Evolutionary conservation across 2,329 filamentous ascomycete genomes (phyloP), one percentile per base, ranked within the genome.

Genomic region (Tympanopsis confertula): DNA sequence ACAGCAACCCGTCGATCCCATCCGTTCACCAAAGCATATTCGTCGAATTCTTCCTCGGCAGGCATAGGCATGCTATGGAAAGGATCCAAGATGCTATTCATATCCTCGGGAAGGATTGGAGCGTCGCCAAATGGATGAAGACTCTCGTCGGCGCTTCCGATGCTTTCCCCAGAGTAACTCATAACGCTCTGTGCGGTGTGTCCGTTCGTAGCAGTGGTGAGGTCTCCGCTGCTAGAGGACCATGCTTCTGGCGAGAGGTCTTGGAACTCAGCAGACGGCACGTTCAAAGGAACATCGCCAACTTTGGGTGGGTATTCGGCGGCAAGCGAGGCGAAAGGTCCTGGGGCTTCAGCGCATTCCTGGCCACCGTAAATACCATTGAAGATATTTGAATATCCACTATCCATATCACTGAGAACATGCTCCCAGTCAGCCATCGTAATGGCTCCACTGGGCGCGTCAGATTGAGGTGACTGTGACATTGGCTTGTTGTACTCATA

Each of bases 401-500:
- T 10, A 33, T 33, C 30, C 30, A 33, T 33, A 15, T 33, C 30
- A 18, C 30, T 33, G 10, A 33, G 30, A 18, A 33, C 30, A 33
- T 12, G 17, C 15, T 33, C 30, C 30, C 30, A 33, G 15, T 33
- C 30, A 10, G 30, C 30, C 30, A 33, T 17, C 7, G 12, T 33
- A 7, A 33, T 33, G 12, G 30, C 30, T 7, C 30, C 30, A 17
- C 7, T 18, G 30, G 30, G 7, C 7, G 7, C 30, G 17, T 33
- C 15, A 13, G 30, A 33, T 13, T 10, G 30, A 10, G 10, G 10
- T 15, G 30, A 33, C 10, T 15, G 7, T 7, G 30, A 33, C 30
- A 33, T 33, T 10, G 30, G 7, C 30, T 17, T 10, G 7, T 10
- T 10, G 15, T 33, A 7, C 7, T 33, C 12, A 13, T 13, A 18